phyloP scores from a whole-genome alignment of 352 stramenopile species.

The Phytophthora foliorum region DNA sequence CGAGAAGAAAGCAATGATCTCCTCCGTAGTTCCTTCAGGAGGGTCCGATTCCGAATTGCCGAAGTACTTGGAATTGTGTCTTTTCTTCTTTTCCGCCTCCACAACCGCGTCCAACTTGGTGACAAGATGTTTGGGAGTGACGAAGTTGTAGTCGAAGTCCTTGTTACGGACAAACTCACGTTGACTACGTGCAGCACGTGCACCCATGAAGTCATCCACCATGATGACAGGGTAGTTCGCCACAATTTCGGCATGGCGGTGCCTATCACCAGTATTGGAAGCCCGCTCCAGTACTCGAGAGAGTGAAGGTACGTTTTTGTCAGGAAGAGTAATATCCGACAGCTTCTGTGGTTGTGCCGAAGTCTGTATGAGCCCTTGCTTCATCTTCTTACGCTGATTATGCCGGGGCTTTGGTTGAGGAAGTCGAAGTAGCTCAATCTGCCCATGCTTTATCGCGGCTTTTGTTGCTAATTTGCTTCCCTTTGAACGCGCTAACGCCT shows the following conservation, averaged over 20 bases:
- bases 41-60: background rate
- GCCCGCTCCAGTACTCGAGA: constrained; percentile 7
- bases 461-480: background rate
- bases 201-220: constrained; percentile 5
- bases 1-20: constrained; percentile 7
- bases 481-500: too few relatives aligned
- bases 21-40: constrained; percentile 1
- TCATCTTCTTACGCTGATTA: constrained; percentile 12
- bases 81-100: constrained; percentile 2
- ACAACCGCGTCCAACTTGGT: constrained; percentile 5
- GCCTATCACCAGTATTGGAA: background rate
- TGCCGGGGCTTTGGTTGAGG: constrained; percentile 7
- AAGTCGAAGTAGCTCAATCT: constrained; percentile 6
- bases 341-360: background rate
- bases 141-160: constrained; percentile 17
- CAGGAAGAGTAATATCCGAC: constrained; percentile 1
- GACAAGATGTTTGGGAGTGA: background rate
- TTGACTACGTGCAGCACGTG: background rate
- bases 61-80: background rate
- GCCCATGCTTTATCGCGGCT: background rate
- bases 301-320: background rate
- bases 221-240: constrained; percentile 9
- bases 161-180: background rate
- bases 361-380: background rate
- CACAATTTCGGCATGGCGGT: constrained; percentile 4